phyloP scores from a whole-genome alignment of 768 basidiomycete species.

The Termitomyces sp. region DNA sequence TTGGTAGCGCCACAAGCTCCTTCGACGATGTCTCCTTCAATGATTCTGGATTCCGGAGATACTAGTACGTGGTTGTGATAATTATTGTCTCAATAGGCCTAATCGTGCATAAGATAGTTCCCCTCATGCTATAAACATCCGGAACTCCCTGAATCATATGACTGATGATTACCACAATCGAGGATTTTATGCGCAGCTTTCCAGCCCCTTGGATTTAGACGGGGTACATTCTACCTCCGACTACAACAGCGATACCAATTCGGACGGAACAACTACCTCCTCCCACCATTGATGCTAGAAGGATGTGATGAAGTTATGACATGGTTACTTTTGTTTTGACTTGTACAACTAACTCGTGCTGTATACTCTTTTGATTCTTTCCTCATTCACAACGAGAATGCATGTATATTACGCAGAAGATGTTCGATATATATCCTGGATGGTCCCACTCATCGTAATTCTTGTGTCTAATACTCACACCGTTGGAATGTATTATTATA shows the following conservation, averaged over 20 bases:
- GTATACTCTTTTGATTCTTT: not conserved
- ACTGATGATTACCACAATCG: not conserved
- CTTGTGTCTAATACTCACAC: not conserved
- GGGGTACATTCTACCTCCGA: not conserved
- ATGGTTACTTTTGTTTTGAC: not conserved
- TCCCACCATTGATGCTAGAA: not conserved
- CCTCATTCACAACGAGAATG: not conserved
- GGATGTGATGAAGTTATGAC: not conserved
- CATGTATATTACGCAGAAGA: not conserved
- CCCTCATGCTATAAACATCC: conserved; percentile 1
- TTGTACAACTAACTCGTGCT: not conserved
- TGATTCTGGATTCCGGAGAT: conserved; percentile 5
- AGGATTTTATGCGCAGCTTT: not conserved
- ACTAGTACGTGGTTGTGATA: not conserved
- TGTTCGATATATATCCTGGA: not conserved
- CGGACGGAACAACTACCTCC: not conserved
- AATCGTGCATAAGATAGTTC: not conserved
- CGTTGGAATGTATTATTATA: not conserved
- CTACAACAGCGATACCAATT: not conserved
- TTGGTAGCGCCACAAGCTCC: not conserved
- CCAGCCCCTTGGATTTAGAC: not conserved
- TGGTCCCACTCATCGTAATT: not conserved
- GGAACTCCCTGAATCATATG: not conserved
- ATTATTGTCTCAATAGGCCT: not conserved
- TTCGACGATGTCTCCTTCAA: conserved; percentile 1